phyloP scores from a whole-genome alignment of 192 early-diverging fungal species.

The Anaeromyces robustus region DNA sequence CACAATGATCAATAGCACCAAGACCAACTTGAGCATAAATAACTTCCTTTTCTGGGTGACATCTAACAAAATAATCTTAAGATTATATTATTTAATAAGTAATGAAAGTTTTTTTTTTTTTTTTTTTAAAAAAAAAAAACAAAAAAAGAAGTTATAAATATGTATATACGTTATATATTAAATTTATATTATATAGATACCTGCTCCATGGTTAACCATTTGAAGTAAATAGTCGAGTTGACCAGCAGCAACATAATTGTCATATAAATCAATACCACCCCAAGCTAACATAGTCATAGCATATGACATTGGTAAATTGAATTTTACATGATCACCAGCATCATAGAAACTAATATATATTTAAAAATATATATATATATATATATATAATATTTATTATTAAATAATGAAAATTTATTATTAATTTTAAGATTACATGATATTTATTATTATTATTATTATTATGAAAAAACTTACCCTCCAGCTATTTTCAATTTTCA shows the following conservation, averaged over 20 bases:
- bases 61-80: conserved; percentile 43
- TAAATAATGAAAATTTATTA: too few species aligned
- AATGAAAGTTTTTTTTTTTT: too few species aligned
- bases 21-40: conserved; percentile 26
- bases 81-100: too few species aligned
- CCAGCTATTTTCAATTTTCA: too few species aligned
- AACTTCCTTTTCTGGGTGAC: conserved; percentile 29
- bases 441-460: too few species aligned
- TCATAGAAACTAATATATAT: conserved; percentile 21
- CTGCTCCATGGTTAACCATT: conserved; percentile 18
- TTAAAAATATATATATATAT: background rate
- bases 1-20: background rate
- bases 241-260: conserved; percentile 28
- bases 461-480: too few species aligned
- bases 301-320: conserved; percentile 39
- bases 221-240: conserved; percentile 21
- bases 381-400: too few species aligned
- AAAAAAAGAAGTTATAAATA: too few species aligned
- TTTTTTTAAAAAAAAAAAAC: conserved; percentile 13
- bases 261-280: conserved; percentile 35
- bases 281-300: conserved; percentile 24
- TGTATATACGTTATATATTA: background rate
- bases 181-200: background rate
- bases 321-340: conserved; percentile 42
- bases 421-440: too few species aligned